Percentiles rank a stretch among this genome's conserved stretches.
Evolutionary conservation across 352 stramenopile genomes (phyloP).

Genomic region (Globisporangium polare): DNA sequence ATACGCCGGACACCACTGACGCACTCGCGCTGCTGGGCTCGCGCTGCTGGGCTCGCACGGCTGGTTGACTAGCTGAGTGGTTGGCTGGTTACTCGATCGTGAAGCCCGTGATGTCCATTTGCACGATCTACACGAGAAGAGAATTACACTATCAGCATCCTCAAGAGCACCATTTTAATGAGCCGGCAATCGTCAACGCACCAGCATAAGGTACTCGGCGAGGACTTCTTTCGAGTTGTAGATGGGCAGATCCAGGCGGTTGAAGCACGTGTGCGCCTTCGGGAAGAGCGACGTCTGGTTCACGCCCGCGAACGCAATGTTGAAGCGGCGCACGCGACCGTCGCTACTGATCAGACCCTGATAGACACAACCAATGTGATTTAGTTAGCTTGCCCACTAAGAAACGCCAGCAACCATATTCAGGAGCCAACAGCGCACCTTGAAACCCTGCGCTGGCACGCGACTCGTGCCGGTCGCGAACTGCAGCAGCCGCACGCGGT

Average conservation of each 20-base stretch:
- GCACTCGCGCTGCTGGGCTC: too few species aligned
- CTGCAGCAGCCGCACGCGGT: conserved; percentile 75
- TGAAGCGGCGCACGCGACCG: conserved; percentile 72
- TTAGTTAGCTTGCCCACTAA: too few species aligned
- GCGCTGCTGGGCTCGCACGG: too few species aligned
- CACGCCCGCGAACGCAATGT: conserved; percentile 60
- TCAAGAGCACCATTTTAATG: background rate
- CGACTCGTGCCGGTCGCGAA: conserved; percentile 81
- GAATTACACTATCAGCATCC: background rate
- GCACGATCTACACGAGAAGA: conserved; percentile 76
- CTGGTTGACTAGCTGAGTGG: too few species aligned
- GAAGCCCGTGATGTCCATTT: conserved; percentile 97
- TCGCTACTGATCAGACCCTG: conserved; percentile 70
- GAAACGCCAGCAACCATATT: too few species aligned
- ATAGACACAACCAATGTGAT: too few species aligned
- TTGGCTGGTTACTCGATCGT: conserved; percentile 57
- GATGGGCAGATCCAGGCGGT: conserved; percentile 72
- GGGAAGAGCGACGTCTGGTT: conserved; percentile 70
- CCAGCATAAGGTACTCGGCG: conserved; percentile 63
- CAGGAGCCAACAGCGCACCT: conserved; percentile 18
- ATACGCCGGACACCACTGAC: background rate
- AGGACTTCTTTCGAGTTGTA: conserved; percentile 70
- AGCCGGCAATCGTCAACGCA: conserved; percentile 13
- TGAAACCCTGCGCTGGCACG: conserved; percentile 80
- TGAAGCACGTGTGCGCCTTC: conserved; percentile 85